A percentile compares a stretch with the other conserved stretches of the same genome.
Evolutionary conservation across 2,329 filamentous ascomycete species (phyloP).

Genomic region (Beauveria sp.): DNA sequence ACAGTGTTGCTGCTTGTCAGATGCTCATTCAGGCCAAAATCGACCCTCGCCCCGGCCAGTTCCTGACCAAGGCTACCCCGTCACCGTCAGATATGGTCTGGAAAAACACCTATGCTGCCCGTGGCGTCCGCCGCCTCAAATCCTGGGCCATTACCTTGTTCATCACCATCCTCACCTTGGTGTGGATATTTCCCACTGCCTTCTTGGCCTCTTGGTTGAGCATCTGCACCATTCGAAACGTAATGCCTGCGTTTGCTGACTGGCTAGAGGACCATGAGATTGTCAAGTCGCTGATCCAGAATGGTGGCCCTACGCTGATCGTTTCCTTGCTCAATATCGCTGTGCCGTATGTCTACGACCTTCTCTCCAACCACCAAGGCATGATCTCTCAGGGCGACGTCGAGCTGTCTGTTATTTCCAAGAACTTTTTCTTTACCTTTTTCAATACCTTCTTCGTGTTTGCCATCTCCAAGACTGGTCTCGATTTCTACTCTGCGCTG

Average conservation of each 20-base stretch:
- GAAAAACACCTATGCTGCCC: slow-evolving; percentile 81
- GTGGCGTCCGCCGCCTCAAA: slow-evolving; percentile 63
- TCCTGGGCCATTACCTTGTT: slow-evolving; percentile 78
- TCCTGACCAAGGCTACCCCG: slow-evolving; percentile 79
- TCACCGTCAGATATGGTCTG: slow-evolving; percentile 91
- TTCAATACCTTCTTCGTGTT: slow-evolving; percentile 98
- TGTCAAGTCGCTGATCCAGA: slow-evolving; percentile 71
- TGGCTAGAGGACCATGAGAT: slow-evolving; percentile 61
- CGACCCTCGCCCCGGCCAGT: slow-evolving; percentile 77
- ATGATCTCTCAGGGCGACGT: slow-evolving; percentile 94
- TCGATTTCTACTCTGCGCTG: slow-evolving; percentile 64
- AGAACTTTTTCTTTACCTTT: slow-evolving; percentile 99
- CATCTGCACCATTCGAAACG: slow-evolving; percentile 67
- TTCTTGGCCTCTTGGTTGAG: slow-evolving; percentile 73
- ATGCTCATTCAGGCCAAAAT: slow-evolving; percentile 95
- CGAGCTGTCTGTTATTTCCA: slow-evolving; percentile 89
- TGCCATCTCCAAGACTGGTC: slow-evolving; percentile 76
- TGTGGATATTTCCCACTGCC: slow-evolving; percentile 81
- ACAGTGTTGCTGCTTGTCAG: slow-evolving; percentile 84
- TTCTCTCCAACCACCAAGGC: slow-evolving; percentile 81
- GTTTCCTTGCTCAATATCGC: slow-evolving; percentile 81
- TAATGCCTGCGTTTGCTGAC: slow-evolving; percentile 63
- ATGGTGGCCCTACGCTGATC: slow-evolving; percentile 76
- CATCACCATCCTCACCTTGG: slow-evolving; percentile 73
- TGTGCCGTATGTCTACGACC: slow-evolving; percentile 93